These are phyloP conservation scores for Solanum tacnaense DNA, from an alignment of 257 asterid genomes.

Conservation along the genomic window DNA sequence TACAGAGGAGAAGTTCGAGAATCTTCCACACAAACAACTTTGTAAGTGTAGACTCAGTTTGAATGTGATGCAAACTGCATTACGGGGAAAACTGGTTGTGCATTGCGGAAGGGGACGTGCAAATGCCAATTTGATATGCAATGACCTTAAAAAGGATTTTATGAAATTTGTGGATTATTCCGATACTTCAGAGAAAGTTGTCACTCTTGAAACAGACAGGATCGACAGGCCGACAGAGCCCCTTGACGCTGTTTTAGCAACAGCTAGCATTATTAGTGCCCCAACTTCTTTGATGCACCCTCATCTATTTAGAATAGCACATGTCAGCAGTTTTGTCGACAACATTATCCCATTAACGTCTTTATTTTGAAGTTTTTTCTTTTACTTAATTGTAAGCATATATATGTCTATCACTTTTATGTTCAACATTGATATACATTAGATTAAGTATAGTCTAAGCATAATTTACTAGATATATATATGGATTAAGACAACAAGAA, in stretches of 20 bases:
- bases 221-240: neutral
- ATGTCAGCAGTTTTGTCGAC: neutral
- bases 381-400: too few relatives aligned
- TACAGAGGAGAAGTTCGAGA: neutral
- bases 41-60: neutral
- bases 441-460: too few relatives aligned
- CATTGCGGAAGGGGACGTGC: neutral
- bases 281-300: neutral
- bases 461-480: neutral
- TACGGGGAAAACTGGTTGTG: neutral
- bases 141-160: neutral
- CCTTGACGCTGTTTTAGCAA: neutral
- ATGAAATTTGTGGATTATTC: neutral
- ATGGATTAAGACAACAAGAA: too few relatives aligned
- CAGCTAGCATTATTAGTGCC: neutral
- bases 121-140: neutral
- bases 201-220: neutral
- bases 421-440: too few relatives aligned
- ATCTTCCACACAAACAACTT: neutral
- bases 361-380: neutral
- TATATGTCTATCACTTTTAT: too few relatives aligned
- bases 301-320: neutral
- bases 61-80: neutral
- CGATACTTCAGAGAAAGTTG: neutral
- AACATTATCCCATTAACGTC: neutral